Percentiles rank a stretch among this genome's conserved stretches.
Evolutionary conservation across 148 eudicot genomes (phyloP).

Genomic region (Heliamphora exappendiculata): DNA sequence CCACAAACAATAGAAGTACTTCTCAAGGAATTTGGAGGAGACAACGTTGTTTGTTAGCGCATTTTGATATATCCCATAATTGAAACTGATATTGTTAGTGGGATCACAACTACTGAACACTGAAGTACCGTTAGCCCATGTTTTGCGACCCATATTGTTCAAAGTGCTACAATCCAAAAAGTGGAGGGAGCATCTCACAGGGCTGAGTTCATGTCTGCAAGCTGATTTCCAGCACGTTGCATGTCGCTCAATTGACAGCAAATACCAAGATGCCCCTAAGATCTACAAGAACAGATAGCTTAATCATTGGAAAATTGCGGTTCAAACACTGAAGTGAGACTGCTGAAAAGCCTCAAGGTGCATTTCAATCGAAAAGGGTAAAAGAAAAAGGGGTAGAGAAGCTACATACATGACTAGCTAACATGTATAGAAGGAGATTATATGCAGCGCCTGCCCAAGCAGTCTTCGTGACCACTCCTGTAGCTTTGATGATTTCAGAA

Average conservation of each 20-base stretch:
- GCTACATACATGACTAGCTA: slow-evolving; percentile 91
- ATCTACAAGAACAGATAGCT: slow-evolving; percentile 42
- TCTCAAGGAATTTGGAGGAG: slow-evolving; percentile 55
- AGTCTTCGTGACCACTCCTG: slow-evolving; percentile 94
- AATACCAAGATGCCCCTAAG: slow-evolving; percentile 93
- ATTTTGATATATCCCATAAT: slow-evolving; percentile 67
- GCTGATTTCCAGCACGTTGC: slow-evolving; percentile 80
- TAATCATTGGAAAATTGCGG: too few species aligned
- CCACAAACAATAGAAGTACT: slow-evolving; percentile 95
- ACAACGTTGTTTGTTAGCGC: slow-evolving; percentile 69
- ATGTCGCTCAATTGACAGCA: slow-evolving; percentile 77
- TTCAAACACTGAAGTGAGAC: too few species aligned
- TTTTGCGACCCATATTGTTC: slow-evolving; percentile 21
- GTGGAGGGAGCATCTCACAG: slow-evolving; percentile 38
- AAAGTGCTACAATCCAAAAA: slow-evolving; percentile 57
- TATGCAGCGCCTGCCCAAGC: slow-evolving; percentile 99
- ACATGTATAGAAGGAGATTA: slow-evolving; percentile 77
- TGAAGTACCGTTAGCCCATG: slow-evolving; percentile 57
- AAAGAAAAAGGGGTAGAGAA: neutral
- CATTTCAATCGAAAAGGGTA: too few species aligned
- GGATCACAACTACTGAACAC: slow-evolving; percentile 66
- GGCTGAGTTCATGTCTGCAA: slow-evolving; percentile 45
- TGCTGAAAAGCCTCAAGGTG: too few species aligned
- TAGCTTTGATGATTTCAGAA: slow-evolving; percentile 83
- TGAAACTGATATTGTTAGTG: slow-evolving; percentile 30